These are phyloP conservation scores for Trichoderma gamsii DNA, from an alignment of 495 filamentous ascomycete genomes.

Conservation along the genomic window DNA sequence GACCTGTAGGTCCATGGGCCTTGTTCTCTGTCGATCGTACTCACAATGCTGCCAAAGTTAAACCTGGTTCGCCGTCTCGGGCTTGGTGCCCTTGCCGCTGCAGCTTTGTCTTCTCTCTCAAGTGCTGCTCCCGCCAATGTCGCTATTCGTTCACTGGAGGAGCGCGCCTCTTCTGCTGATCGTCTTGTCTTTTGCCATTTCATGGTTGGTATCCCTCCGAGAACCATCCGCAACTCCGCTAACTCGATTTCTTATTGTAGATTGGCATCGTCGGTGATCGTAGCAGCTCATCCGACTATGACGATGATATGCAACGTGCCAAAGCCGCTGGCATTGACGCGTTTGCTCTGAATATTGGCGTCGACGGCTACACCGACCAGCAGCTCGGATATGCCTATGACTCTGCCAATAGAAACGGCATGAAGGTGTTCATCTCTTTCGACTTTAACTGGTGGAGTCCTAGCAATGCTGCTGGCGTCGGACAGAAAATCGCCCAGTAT, in stretches of 20 bases:
- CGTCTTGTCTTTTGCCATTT: conserved; percentile 53
- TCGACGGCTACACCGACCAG: conserved; percentile 45
- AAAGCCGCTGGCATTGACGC: conserved; percentile 54
- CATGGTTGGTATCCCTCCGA: conserved; percentile 41
- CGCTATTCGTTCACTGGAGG: neutral
- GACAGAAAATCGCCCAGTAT: conserved; percentile 45
- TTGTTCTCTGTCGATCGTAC: neutral
- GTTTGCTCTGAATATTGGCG: conserved; percentile 55
- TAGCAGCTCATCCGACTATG: conserved; percentile 44
- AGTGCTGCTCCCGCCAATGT: neutral
- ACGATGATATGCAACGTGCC: conserved; percentile 52
- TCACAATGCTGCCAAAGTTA: neutral
- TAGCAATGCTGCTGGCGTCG: conserved; percentile 38
- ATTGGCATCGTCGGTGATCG: conserved; percentile 50
- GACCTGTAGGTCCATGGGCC: neutral
- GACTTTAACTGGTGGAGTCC: conserved; percentile 52
- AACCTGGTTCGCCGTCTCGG: neutral
- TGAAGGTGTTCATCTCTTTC: conserved; percentile 58
- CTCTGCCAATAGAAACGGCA: conserved; percentile 50
- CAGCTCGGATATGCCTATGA: conserved; percentile 53
- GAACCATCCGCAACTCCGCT: neutral
- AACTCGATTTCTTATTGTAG: conserved; percentile 24
- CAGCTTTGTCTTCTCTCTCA: neutral
- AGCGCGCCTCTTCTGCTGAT: neutral
- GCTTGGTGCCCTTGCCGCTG: conserved; percentile 1